phyloP scores from a whole-genome alignment of 2,329 filamentous ascomycete species.

The Tetracladium maxilliforme region DNA sequence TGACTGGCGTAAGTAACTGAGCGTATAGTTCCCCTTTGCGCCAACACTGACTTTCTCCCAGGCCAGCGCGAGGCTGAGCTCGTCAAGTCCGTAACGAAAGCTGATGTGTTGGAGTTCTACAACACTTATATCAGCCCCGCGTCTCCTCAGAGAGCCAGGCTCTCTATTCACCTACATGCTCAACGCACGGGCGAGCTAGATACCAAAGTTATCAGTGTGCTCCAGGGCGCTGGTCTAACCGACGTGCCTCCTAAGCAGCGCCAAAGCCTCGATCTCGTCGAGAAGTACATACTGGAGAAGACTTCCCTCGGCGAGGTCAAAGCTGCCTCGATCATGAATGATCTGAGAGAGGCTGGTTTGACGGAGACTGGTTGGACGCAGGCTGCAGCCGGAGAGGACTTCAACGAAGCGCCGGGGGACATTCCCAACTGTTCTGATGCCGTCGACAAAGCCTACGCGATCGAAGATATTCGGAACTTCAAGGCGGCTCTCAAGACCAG shows the following conservation, averaged over 20 bases:
- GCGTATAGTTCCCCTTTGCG: not conserved
- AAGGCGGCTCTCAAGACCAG: conserved; percentile 64
- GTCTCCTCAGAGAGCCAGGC: conserved; percentile 40
- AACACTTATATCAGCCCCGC: conserved; percentile 38
- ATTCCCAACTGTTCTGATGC: conserved; percentile 2
- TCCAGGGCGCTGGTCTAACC: no score
- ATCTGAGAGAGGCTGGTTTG: conserved; percentile 13
- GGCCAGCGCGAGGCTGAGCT: conserved; percentile 41
- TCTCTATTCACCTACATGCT: conserved; percentile 37
- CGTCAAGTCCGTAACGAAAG: conserved; percentile 38
- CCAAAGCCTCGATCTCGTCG: conserved; percentile 5
- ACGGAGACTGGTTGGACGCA: no score
- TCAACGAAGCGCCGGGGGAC: conserved; percentile 4
- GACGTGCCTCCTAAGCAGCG: not conserved
- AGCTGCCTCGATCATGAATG: conserved; percentile 22
- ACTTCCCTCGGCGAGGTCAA: not conserved
- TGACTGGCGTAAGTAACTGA: conserved; percentile 30
- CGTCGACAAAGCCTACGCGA: conserved; percentile 41
- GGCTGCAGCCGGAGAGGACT: conserved; percentile 14
- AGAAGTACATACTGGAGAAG: conserved; percentile 1
- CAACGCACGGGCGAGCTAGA: conserved; percentile 28
- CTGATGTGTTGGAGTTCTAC: conserved; percentile 43
- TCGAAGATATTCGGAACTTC: conserved; percentile 68
- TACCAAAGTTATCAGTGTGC: conserved; percentile 1
- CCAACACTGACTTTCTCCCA: conserved; percentile 9